These are phyloP conservation scores for Effrenium voratum DNA, from an alignment of 73 alveolate genomes.

Conservation along the genomic window DNA sequence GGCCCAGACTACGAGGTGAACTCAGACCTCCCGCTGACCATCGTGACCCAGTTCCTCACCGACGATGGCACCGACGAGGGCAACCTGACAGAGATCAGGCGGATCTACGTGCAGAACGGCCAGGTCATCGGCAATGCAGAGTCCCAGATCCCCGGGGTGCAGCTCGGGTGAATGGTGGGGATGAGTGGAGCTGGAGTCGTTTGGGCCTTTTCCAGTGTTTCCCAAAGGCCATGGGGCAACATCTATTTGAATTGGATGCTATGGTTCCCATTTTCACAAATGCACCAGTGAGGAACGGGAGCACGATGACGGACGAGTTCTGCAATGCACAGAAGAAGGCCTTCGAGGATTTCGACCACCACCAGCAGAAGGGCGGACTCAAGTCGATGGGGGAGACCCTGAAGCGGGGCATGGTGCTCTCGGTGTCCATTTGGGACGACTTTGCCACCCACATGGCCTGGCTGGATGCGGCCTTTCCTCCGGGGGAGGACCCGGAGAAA, in stretches of 20 bases:
- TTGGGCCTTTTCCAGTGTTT: no score
- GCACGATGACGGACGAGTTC: conserved; percentile 48
- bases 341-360: conserved; percentile 72
- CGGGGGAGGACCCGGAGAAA: conserved; percentile 33
- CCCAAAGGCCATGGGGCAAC: no score
- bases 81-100: conserved; percentile 77
- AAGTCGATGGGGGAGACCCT: conserved; percentile 94
- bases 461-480: conserved; percentile 93
- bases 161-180: no score
- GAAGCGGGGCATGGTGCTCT: conserved; percentile 92
- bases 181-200: no score
- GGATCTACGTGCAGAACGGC: conserved; percentile 78
- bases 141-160: conserved; percentile 19
- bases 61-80: conserved; percentile 94
- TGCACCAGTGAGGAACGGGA: neutral
- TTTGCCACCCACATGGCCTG: conserved; percentile 92
- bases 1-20: conserved; percentile 85
- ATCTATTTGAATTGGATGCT: no score
- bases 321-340: conserved; percentile 65
- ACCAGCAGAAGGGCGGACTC: conserved; percentile 91
- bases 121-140: conserved; percentile 26
- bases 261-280: no score
- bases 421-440: conserved; percentile 95
- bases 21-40: conserved; percentile 80
- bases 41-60: conserved; percentile 94